A percentile compares a stretch with the other conserved stretches of the same genome.
Evolutionary conservation across 1,284 basidiomycete species (phyloP).

Genomic region (Ustilago tritici): DNA sequence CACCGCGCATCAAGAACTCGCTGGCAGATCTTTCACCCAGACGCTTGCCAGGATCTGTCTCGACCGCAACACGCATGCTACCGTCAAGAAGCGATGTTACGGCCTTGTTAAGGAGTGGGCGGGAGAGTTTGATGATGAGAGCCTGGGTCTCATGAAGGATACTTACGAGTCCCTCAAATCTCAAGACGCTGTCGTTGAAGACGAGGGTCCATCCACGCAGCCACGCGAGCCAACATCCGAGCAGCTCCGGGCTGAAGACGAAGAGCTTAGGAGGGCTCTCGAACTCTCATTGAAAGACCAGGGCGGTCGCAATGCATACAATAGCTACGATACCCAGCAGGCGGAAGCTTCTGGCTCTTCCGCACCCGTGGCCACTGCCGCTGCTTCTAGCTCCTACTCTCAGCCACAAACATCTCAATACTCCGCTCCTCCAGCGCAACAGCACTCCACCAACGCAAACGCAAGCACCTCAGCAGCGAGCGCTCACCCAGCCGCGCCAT

Average conservation of each 20-base stretch:
- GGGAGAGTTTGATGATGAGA: conserved; percentile 78
- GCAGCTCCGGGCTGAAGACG: conserved; percentile 64
- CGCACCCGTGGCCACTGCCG: conserved; percentile 31
- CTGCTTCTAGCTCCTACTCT: conserved; percentile 16
- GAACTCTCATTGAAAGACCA: conserved; percentile 66
- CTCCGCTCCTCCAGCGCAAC: conserved; percentile 66
- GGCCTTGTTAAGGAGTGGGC: conserved; percentile 85
- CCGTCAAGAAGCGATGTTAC: conserved; percentile 83
- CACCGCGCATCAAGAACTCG: conserved; percentile 85
- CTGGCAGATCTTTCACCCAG: conserved; percentile 88
- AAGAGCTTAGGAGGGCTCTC: conserved; percentile 65
- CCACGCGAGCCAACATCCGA: conserved; percentile 49
- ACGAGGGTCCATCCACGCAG: conserved; percentile 31
- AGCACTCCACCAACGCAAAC: conserved; percentile 69
- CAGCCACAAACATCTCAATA: conserved; percentile 15
- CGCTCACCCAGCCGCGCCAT: conserved; percentile 1
- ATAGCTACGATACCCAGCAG: conserved; percentile 24
- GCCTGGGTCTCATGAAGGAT: conserved; percentile 90
- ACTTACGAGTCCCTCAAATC: conserved; percentile 83
- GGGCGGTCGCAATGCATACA: conserved; percentile 52
- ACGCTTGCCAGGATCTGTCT: conserved; percentile 85
- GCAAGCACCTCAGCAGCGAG: background rate
- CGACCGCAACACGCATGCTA: conserved; percentile 91
- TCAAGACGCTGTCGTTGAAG: conserved; percentile 72
- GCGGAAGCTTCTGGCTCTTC: conserved; percentile 37